phyloP scores from a whole-genome alignment of 106 monocot genomes.

The Acorus calamus region DNA sequence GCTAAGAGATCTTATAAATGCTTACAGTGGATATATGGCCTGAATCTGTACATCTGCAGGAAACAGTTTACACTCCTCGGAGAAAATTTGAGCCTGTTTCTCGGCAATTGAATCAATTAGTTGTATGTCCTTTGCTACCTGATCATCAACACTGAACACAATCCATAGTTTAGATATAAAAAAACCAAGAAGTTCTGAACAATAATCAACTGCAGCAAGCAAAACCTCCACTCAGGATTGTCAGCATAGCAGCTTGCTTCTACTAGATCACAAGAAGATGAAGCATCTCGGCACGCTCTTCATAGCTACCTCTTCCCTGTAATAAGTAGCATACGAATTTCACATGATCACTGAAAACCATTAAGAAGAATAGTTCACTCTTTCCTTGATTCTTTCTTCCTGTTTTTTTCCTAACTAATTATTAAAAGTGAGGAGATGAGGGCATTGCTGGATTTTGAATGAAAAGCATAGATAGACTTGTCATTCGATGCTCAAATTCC shows the following conservation, averaged over 20 bases:
- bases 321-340: neutral
- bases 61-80: conserved; percentile 94
- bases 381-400: too few relatives aligned
- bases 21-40: conserved; percentile 90
- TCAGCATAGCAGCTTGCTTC: conserved; percentile 91
- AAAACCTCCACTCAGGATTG: conserved; percentile 88
- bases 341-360: neutral
- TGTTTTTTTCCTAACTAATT: too few relatives aligned
- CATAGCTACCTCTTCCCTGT: conserved; percentile 87
- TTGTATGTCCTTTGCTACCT: conserved; percentile 85
- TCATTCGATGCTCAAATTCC: too few relatives aligned
- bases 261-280: conserved; percentile 81
- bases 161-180: conserved; percentile 1
- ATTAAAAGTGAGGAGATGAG: too few relatives aligned
- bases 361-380: too few relatives aligned
- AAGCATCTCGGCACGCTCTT: conserved; percentile 92
- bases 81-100: conserved; percentile 89
- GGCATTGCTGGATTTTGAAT: too few relatives aligned
- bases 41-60: conserved; percentile 98
- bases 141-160: conserved; percentile 79
- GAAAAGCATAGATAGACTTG: too few relatives aligned
- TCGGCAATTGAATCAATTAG: conserved; percentile 93
- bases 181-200: neutral
- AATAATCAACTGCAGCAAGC: conserved; percentile 1
- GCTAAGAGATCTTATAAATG: neutral